A percentile compares a stretch with the other conserved stretches of the same genome.
These are phyloP conservation scores for Magnolia officinalis DNA, from an alignment of 164 flowering plant species.

Conservation along the genomic window DNA sequence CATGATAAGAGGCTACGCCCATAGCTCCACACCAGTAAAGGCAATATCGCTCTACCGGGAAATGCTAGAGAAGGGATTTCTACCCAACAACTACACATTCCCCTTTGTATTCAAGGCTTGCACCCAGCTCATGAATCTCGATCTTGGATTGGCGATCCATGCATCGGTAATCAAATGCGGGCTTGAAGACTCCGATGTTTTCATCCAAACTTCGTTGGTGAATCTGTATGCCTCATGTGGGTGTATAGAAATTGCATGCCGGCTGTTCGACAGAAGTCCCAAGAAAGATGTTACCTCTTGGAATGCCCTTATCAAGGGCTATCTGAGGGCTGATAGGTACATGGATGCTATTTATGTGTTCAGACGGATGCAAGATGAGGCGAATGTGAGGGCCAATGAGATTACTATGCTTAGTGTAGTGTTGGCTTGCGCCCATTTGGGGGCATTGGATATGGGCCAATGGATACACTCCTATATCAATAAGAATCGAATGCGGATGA, in stretches of 20 bases:
- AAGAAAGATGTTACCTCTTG: slow-evolving; percentile 28
- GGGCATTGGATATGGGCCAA: slow-evolving; percentile 29
- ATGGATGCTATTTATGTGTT: slow-evolving; percentile 23
- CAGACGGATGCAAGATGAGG: slow-evolving; percentile 19
- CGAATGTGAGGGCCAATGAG: slow-evolving; percentile 19
- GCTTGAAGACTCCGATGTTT: slow-evolving; percentile 22
- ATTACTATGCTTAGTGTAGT: slow-evolving; percentile 29
- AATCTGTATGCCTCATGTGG: slow-evolving; percentile 25
- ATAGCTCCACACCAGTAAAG: slow-evolving; percentile 14
- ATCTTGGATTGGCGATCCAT: slow-evolving; percentile 22
- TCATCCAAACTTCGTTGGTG: slow-evolving; percentile 26
- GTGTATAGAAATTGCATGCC: slow-evolving; percentile 20
- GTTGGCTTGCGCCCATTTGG: slow-evolving; percentile 23
- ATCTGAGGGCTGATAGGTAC: slow-evolving; percentile 16
- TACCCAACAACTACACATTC: slow-evolving; percentile 29
- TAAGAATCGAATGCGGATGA: slow-evolving; percentile 8
- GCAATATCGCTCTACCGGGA: slow-evolving; percentile 13
- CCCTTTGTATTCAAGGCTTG: slow-evolving; percentile 30
- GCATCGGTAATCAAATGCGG: slow-evolving; percentile 19
- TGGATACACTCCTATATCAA: slow-evolving; percentile 31
- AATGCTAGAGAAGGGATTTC: slow-evolving; percentile 17
- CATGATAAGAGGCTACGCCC: slow-evolving; percentile 29
- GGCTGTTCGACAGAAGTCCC: slow-evolving; percentile 19
- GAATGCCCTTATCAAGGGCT: slow-evolving; percentile 31
- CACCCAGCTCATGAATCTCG: slow-evolving; percentile 16